Evolutionary conservation across 2,329 filamentous ascomycete genomes (phyloP).

Genomic region (Talaromyces atroroseus): DNA sequence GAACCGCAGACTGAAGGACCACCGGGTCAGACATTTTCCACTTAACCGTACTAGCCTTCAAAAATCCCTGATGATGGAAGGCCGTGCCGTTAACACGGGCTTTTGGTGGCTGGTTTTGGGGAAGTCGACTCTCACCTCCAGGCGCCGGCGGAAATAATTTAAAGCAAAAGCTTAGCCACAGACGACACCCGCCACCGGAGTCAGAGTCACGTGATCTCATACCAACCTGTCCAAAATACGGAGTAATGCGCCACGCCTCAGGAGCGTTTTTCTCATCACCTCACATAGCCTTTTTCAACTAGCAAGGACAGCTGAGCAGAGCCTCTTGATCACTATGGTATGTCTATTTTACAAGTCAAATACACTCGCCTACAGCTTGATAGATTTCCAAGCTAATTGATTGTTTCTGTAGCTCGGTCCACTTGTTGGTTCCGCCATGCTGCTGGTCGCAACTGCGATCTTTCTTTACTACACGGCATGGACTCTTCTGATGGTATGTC

Average conservation of each 20-base stretch:
- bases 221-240: conserved; percentile 11
- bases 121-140: not conserved
- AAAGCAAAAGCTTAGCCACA: conserved; percentile 2
- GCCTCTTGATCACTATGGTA: not conserved
- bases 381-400: not conserved
- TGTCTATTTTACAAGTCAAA: not conserved
- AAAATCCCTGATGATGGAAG: not conserved
- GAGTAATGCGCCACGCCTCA: not conserved
- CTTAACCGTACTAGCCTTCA: not conserved
- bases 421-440: conserved; percentile 70
- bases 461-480: conserved; percentile 95
- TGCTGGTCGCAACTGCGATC: conserved; percentile 65
- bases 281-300: not conserved
- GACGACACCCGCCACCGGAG: not conserved
- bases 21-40: conserved; percentile 39
- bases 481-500: conserved; percentile 87
- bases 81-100: conserved; percentile 7
- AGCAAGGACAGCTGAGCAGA: not conserved
- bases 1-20: conserved; percentile 52
- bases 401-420: conserved; percentile 72
- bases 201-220: conserved; percentile 6
- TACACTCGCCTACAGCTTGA: not conserved
- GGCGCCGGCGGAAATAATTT: not conserved
- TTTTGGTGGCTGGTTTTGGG: conserved; percentile 1
- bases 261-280: not conserved